Base-by-base conservation (phyloP, 1,284 basidiomycete species). In the Malassezia obtusa region DNA sequence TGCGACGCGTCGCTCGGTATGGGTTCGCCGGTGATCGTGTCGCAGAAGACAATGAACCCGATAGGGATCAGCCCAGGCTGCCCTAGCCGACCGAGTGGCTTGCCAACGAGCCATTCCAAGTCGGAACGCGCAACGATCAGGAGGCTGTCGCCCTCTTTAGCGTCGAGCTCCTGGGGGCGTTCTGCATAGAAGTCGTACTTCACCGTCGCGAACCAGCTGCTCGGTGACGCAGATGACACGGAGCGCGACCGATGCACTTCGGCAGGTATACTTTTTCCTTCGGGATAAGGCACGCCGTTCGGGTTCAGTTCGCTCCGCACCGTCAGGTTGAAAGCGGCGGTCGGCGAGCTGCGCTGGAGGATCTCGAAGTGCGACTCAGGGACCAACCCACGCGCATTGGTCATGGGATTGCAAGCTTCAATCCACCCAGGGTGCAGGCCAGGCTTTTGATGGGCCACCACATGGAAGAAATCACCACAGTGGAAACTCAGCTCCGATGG, bases 381-480 rank as follows among this genome's bases (percentile, higher is more conserved):
- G 1, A 98, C 94, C 33, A 91, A 80, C 5, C 94, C 94, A 55
- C 94, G 81, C 4, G 90, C 85, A 37, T 88, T 87, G 11, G 86
- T 85, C 65, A 91, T 80, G 15, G 94, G 92, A 73, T 98, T 76
- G 49, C 65, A 69, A 1, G 76, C 76, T 49, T 77, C 76, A 58
- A 76, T 76, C 76, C 76, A 77, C 33, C 75, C 67, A 24, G 68
- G 57, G 10, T 64, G 60, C 19, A 54, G 55, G 31, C 49, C 44
- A 43, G 54, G 82, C 78, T 26, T 19, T 15, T 80, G 77, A 64
- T 92, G 88, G 59, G 82, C 82, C 31, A 88, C 79, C 54, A 98
- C 91, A 76, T 96, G 88, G 78, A 95, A 96, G 77, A 96, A 96
- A 77, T 99, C 94, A 59, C 94, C 94, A 76, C 87, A 86, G 62